Percentiles rank a stretch among this genome's conserved stretches.
These are phyloP conservation scores for Arthroderma sp. DNA, from an alignment of 2,329 filamentous ascomycete genomes.

Conservation along the genomic window DNA sequence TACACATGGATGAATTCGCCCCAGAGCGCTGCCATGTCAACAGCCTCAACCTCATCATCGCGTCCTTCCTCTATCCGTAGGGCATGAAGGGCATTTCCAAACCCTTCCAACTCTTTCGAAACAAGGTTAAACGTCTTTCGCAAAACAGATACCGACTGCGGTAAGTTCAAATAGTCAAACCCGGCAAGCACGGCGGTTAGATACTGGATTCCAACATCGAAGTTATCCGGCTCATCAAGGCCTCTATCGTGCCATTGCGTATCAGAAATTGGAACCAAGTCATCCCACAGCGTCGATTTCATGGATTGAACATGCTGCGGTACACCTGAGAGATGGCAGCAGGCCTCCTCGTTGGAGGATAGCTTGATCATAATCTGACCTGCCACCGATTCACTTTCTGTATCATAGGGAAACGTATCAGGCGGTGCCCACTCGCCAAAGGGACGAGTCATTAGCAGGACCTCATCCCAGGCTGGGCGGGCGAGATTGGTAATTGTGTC, in stretches of 20 bases:
- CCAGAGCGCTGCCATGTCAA: constrained; percentile 14
- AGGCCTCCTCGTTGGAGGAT: constrained; percentile 7
- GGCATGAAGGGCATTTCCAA: constrained; percentile 12
- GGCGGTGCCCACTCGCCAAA: constrained; percentile 1
- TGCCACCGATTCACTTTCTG: not conserved
- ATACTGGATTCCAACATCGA: constrained; percentile 15
- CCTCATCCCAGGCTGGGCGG: constrained; percentile 7
- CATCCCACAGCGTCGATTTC: constrained; percentile 16
- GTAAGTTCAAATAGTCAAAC: constrained; percentile 17
- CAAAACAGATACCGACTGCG: constrained; percentile 7
- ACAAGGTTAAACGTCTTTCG: constrained; percentile 17
- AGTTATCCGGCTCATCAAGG: constrained; percentile 11
- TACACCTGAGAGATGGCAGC: constrained; percentile 10
- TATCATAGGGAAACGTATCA: not conserved
- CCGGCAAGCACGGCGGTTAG: constrained; percentile 13
- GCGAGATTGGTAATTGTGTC: constrained; percentile 8
- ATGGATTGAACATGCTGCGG: constrained; percentile 16
- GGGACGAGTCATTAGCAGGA: constrained; percentile 1
- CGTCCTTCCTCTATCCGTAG: constrained; percentile 1
- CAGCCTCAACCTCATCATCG: constrained; percentile 4
- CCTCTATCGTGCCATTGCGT: constrained; percentile 15
- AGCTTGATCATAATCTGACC: constrained; percentile 8
- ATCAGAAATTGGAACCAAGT: constrained; percentile 16
- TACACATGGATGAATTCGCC: constrained; percentile 13
- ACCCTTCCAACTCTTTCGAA: constrained; percentile 10